A percentile compares a stretch with the other conserved stretches of the same genome.
Conservation (phyloP, 1,284 basidiomycete genomes). For the Ustilago trichophora region DNA sequence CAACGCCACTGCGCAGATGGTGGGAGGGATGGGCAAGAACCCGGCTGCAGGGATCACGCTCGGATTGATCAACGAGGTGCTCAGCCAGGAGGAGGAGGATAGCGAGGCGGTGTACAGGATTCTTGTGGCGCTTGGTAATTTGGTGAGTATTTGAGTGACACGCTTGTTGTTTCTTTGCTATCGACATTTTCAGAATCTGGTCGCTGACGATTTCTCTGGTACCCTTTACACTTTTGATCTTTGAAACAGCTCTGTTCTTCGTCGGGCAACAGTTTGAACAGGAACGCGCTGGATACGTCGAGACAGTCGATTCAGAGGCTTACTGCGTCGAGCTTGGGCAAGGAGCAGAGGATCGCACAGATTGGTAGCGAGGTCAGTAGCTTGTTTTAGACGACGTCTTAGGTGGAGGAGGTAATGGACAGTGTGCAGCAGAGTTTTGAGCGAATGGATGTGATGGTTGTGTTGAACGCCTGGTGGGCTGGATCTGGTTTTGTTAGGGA, state of each 20-base stretch:
- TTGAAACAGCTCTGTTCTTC: constrained; percentile 19
- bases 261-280: constrained; percentile 9
- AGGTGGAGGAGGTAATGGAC: too few species aligned
- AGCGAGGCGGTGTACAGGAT: constrained; percentile 85
- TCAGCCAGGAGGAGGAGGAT: constrained; percentile 72
- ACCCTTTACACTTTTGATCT: too few species aligned
- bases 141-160: too few species aligned
- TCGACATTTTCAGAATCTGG: too few species aligned
- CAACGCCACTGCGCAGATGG: constrained; percentile 69
- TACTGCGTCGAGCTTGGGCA: not conserved
- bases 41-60: constrained; percentile 33
- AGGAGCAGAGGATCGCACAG: constrained; percentile 18
- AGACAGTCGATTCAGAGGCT: constrained; percentile 4
- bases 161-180: too few species aligned
- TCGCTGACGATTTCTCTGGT: not conserved
- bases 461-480: too few species aligned
- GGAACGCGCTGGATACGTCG: constrained; percentile 6
- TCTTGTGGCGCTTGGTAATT: constrained; percentile 85
- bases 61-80: constrained; percentile 51
- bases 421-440: too few species aligned
- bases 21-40: constrained; percentile 4
- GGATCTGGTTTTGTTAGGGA: too few species aligned
- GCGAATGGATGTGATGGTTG: too few species aligned
- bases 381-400: constrained; percentile 12
- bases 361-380: constrained; percentile 11